Evolutionary conservation across 495 filamentous ascomycete genomes (phyloP), one percentile per base, ranked within the genome.

Genomic region (Penicillium mononematosum): DNA sequence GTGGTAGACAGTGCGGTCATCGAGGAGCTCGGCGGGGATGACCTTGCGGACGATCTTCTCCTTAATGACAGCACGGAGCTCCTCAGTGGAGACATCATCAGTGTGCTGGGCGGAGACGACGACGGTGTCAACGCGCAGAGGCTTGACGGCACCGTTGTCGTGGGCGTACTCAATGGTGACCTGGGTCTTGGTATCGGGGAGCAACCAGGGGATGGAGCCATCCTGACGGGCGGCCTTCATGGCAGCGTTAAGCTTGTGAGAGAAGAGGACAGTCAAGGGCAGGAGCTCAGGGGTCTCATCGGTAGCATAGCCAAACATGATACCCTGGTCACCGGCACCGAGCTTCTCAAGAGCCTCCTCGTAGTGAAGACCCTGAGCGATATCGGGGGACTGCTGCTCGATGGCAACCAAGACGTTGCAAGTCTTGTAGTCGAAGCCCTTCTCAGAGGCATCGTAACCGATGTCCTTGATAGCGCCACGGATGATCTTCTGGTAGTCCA

Each of bases 381-480:
- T 98, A 81, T 98, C 94, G 61, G 93, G 89, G 56, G 93, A 97
- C 79, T 98, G 94, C 79, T 98, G 87, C 86, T 98, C 94, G 77
- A 98, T 97, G 81, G 93, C 94, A 66, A 97, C 92, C 63, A 98
- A 82, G 66, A 98, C 85, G 82, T 97, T 98, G 83, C 89, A 92
- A 65, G 94, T 98, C 87, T 98, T 98, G 89, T 96, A 96, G 81
- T 98, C 94, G 82, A 98, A 98, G 44, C 94, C 94, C 85, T 98
- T 98, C 70, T 85, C 84, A 52, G 93, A 97, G 74, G 85, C 82
- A 81, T 98, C 94, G 73, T 98, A 98, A 62, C 94, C 94, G 69
- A 98, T 98, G 65, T 96, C 94, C 85, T 96, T 91, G 85, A 98
- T 93, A 69, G 93, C 85, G 65, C 82, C 78, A 77, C 94, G 94